These are phyloP conservation scores for Wickerhamomyces mucosus DNA, from an alignment of 805 yeast genomes.

Conservation along the genomic window DNA sequence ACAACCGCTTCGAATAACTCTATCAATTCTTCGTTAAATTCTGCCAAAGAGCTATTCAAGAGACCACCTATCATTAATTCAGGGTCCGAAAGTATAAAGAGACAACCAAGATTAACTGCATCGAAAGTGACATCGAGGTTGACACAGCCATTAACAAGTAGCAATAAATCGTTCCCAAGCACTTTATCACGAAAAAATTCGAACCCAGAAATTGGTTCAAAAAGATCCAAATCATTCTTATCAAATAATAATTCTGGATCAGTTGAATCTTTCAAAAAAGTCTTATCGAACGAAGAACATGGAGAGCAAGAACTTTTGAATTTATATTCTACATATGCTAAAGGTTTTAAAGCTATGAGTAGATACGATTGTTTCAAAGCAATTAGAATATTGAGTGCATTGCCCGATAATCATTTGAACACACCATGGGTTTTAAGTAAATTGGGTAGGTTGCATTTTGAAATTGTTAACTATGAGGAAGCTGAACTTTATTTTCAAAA, in stretches of 20 bases:
- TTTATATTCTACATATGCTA: slow-evolving; percentile 46
- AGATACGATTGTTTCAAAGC: slow-evolving; percentile 76
- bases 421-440: slow-evolving; percentile 84
- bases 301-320: slow-evolving; percentile 35
- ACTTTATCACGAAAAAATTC: slow-evolving; percentile 4
- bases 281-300: slow-evolving; percentile 14
- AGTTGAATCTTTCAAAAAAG: slow-evolving; percentile 5
- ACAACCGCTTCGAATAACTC: slow-evolving; percentile 1
- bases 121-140: slow-evolving; percentile 40
- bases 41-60: slow-evolving; percentile 9
- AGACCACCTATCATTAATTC: slow-evolving; percentile 11
- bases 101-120: slow-evolving; percentile 25
- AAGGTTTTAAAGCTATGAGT: slow-evolving; percentile 49
- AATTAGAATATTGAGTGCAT: slow-evolving; percentile 50
- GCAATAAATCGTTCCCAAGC: slow-evolving; percentile 7
- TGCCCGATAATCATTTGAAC: slow-evolving; percentile 53
- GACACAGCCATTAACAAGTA: slow-evolving; percentile 28
- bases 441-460: slow-evolving; percentile 76
- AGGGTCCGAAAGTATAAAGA: slow-evolving; percentile 14
- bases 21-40: slow-evolving; percentile 5
- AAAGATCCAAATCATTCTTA: slow-evolving; percentile 11
- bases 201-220: slow-evolving; percentile 9
- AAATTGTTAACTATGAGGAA: slow-evolving; percentile 75
- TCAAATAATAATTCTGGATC: slow-evolving; percentile 3
- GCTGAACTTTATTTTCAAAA: slow-evolving; percentile 54